Base-by-base conservation (phyloP, 768 basidiomycete species). In the Boletus sp. region DNA sequence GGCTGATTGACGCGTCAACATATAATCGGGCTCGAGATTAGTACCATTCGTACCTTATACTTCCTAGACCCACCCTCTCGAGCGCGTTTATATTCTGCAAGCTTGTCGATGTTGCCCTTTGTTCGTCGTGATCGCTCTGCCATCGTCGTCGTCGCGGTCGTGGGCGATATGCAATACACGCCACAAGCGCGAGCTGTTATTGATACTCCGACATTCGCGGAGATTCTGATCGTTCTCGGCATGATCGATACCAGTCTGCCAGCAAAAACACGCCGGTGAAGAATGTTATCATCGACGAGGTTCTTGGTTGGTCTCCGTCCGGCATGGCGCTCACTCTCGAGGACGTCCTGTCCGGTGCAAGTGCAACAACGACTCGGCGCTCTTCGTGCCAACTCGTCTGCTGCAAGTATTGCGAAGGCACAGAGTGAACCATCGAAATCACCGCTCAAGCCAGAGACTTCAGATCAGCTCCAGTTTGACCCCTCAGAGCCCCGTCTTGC, bases 401-500 rank as follows among this genome's bases (percentile, higher is more conserved):
- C 40, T 42, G 41, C 63, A 32, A 29, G 36, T 2, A 20, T 55
- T 20, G 32, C 57, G 12, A 55, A 55, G 5, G 8, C 40, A 7
- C 50, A 28, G 32, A 39, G 32, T 33, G 52, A 50, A 50, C 45
- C 14, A 48, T 18, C 47, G 9, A 46, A 52, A 11, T 30, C 48
- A 40, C 45, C 61, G 9, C 40, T 33, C 32, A 17, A 44, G 7
- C 42, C 55, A 30, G 30, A 44, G 6, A 39, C 57, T 18, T 48
- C 59, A 7, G 46, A 60, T 37, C 39, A 64, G 40, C 42, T 61
- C 37, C 56, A 76, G 20, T 73, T 75, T 4, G 74, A 80, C 42
- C 63, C 71, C 35, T 66, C 78, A 42, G 83, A 88, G 53, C 89
- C 89, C 0, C 80, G 79, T 15, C 76, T 94, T 29, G 84, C 84